Base-by-base conservation (phyloP, 345 rosid species). In the Corymbia maculata region DNA sequence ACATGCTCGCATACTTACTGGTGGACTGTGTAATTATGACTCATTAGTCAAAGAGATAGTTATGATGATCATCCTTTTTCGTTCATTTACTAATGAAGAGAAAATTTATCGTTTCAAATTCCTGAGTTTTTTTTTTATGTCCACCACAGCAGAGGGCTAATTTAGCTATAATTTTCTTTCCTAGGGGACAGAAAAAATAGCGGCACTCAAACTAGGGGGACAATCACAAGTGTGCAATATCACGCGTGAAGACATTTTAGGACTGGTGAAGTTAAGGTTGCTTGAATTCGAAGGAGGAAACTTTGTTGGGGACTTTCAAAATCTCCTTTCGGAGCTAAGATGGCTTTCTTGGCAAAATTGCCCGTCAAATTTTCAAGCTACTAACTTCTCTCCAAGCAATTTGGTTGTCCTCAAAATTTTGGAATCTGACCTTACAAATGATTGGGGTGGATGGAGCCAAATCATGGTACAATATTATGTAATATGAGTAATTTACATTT, bases 1-100 rank as follows among this genome's bases (percentile, higher is more conserved):
- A 32, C 16, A 19, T 0, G 45, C 0, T 68, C 0, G 0, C 16
- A 32, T 7, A 68, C 24, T 32, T 68, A 68, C 0, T 5, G 79
- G 11, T 68, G 24, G 0, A 32, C 12, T 68, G 1, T 7, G 16
- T 2, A 7, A 30, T 7, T 2, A 68, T 68, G 79, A 17, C 79
- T 61, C 0, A 0, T 61, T 28, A 0, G 0, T 61, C 16, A 28
- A 61, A 61, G 70, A 0, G 32, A 61, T 61, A 8, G 24, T 19
- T 19, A 53, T 4, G 61, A 55, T 55, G 61, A 55, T 55, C 9
- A 53, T 9, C 59, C 9, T 53, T 53, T 61, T 61, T 28, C 16
- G 32, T 61, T 61, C 70, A 28, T 61, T 32, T 16, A 68, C 45
- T 12, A 16, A 68, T 4, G 32, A 68, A 68, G 36, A 0, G 79